These are phyloP conservation scores for Aspergillus chevalieri DNA, from an alignment of 2,329 filamentous ascomycete genomes.

Conservation along the genomic window DNA sequence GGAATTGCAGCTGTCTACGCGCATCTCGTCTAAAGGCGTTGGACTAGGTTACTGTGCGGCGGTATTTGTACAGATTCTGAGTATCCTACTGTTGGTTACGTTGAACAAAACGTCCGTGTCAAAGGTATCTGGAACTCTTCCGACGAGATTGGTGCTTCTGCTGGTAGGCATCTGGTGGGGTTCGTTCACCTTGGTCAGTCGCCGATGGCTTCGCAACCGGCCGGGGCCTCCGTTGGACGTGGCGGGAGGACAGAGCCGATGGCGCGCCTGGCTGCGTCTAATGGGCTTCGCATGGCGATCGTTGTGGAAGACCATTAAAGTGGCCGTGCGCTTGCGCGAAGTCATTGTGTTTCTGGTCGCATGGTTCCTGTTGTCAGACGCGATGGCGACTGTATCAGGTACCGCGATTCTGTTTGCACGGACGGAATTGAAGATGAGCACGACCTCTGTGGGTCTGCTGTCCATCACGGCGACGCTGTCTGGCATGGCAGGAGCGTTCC, in stretches of 20 bases:
- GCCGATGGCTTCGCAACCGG: constrained; percentile 72
- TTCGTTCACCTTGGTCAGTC: constrained; percentile 73
- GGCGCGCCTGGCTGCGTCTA: constrained; percentile 58
- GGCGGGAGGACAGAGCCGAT: constrained; percentile 14
- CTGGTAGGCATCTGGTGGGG: constrained; percentile 85
- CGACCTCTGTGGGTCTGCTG: constrained; percentile 75
- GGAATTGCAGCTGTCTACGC: constrained; percentile 74
- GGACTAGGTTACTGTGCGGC: constrained; percentile 84
- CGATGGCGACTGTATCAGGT: constrained; percentile 81
- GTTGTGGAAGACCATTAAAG: constrained; percentile 66
- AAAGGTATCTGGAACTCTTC: constrained; percentile 66
- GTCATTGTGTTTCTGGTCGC: constrained; percentile 74
- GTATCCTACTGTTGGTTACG: constrained; percentile 65
- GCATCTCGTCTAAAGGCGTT: constrained; percentile 81
- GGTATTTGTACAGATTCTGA: constrained; percentile 71
- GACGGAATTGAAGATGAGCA: constrained; percentile 75
- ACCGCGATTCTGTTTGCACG: constrained; percentile 91
- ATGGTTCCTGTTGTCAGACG: constrained; percentile 88
- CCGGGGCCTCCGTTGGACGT: constrained; percentile 64
- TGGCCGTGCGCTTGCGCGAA: constrained; percentile 65
- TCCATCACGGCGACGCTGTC: constrained; percentile 78
- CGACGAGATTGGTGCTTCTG: constrained; percentile 74
- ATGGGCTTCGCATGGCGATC: constrained; percentile 75
- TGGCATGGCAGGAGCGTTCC: constrained; percentile 76
- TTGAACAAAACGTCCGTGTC: constrained; percentile 28